Conservation (phyloP, 2,329 filamentous ascomycete genomes). For the Magnaporthiopsis poae region DNA sequence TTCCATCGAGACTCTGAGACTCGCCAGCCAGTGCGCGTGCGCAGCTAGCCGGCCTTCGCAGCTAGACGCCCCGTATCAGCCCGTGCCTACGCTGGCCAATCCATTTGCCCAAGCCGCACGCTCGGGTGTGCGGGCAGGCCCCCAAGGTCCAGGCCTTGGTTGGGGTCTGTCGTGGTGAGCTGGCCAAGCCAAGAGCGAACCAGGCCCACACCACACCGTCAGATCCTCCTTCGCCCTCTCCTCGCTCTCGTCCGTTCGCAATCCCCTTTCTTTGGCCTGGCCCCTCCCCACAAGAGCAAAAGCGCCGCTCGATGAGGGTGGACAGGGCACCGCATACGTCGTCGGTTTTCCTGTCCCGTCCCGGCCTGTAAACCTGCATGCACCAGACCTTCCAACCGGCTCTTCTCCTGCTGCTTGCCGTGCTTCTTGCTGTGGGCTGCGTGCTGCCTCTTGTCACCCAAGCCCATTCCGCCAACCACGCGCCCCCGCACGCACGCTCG, state of each 20-base stretch:
- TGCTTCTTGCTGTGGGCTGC: no score
- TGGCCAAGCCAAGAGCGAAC: not conserved
- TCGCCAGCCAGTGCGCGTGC: not conserved
- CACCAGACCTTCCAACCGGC: slow-evolving; percentile 1
- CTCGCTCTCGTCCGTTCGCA: not conserved
- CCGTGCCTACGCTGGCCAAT: not conserved
- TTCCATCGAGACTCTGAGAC: not conserved
- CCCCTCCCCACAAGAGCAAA: not conserved
- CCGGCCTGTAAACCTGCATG: not conserved
- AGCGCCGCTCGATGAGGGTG: slow-evolving; percentile 9
- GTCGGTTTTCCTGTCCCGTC: slow-evolving; percentile 8
- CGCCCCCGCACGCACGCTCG: slow-evolving; percentile 1
- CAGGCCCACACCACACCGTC: not conserved
- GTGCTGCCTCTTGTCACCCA: not conserved
- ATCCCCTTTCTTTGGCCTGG: not conserved
- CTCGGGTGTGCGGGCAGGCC: not conserved
- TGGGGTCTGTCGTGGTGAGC: not conserved
- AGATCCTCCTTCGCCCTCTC: not conserved
- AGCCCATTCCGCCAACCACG: slow-evolving; percentile 12
- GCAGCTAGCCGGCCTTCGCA: not conserved
- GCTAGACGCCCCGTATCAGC: not conserved
- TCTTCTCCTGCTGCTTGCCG: not conserved
- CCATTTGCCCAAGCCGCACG: not conserved
- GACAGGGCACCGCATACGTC: slow-evolving; percentile 8
- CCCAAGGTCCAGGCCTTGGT: not conserved